Conservation (phyloP, 2,329 filamentous ascomycete genomes). For the Fusarium sp. region DNA sequence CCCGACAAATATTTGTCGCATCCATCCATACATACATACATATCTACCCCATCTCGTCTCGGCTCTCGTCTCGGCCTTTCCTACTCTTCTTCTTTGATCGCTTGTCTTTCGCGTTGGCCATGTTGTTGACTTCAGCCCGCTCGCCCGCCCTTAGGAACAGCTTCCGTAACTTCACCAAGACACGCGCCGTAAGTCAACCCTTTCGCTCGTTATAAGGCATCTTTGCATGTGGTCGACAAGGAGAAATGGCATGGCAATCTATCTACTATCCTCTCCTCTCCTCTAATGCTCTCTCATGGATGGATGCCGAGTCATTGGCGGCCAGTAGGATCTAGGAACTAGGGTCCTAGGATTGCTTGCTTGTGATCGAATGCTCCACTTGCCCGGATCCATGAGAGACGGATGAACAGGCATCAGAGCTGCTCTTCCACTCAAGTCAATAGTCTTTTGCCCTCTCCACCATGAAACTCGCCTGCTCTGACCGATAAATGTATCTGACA, state of each 20-base stretch:
- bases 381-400: neutral
- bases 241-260: neutral
- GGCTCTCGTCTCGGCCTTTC: neutral
- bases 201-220: neutral
- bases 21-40: slow-evolving; percentile 26
- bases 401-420: neutral
- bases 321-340: slow-evolving; percentile 1
- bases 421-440: neutral
- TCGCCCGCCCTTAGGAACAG: slow-evolving; percentile 46
- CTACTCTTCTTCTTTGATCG: neutral
- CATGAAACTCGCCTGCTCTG: neutral
- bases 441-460: neutral
- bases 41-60: slow-evolving; percentile 5
- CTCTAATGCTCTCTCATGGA: neutral
- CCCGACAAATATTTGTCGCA: slow-evolving; percentile 13
- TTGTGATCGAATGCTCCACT: slow-evolving; percentile 27
- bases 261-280: neutral
- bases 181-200: slow-evolving; percentile 37
- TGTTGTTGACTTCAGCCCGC: slow-evolving; percentile 50
- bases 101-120: slow-evolving; percentile 39
- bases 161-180: slow-evolving; percentile 43
- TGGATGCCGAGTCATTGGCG: slow-evolving; percentile 18
- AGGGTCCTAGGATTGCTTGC: slow-evolving; percentile 8
- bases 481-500: slow-evolving; percentile 5
- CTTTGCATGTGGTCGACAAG: neutral